These are phyloP conservation scores for Prunus yedoensis DNA, from an alignment of 331 rosid genomes.

Conservation along the genomic window DNA sequence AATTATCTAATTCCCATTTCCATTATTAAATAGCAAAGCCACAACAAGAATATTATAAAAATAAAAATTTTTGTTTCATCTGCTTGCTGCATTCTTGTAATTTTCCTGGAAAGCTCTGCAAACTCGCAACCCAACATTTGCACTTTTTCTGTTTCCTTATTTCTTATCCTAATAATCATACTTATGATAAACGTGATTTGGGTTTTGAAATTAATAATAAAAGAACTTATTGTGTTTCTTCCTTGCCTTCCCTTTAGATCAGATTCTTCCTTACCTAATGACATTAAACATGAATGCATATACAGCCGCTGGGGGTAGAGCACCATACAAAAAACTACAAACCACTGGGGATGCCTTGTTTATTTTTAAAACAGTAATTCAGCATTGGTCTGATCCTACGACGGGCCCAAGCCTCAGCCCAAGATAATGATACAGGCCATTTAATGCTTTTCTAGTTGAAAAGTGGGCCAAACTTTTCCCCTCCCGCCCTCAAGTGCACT, in stretches of 20 bases:
- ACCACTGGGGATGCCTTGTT: too few relatives aligned
- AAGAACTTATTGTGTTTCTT: neutral
- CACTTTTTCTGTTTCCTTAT: neutral
- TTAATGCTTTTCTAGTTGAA: neutral
- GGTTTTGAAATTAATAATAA: too few relatives aligned
- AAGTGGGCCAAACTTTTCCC: too few relatives aligned
- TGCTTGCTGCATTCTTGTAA: neutral
- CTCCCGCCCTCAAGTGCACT: too few relatives aligned
- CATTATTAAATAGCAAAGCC: neutral
- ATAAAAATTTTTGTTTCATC: too few relatives aligned
- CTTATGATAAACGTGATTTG: neutral
- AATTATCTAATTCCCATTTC: neutral
- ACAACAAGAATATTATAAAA: neutral
- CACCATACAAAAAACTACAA: too few relatives aligned
- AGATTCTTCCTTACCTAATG: neutral
- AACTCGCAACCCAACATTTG: neutral
- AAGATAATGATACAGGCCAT: neutral
- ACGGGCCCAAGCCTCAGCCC: neutral
- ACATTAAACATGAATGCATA: too few relatives aligned
- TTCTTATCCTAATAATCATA: neutral
- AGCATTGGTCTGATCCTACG: too few relatives aligned
- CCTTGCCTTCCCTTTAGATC: neutral
- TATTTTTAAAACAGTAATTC: too few relatives aligned
- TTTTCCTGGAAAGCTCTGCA: neutral
- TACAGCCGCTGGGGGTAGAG: too few relatives aligned